phyloP scores from a whole-genome alignment of 805 yeast species.

The Candida sanyiensis region DNA sequence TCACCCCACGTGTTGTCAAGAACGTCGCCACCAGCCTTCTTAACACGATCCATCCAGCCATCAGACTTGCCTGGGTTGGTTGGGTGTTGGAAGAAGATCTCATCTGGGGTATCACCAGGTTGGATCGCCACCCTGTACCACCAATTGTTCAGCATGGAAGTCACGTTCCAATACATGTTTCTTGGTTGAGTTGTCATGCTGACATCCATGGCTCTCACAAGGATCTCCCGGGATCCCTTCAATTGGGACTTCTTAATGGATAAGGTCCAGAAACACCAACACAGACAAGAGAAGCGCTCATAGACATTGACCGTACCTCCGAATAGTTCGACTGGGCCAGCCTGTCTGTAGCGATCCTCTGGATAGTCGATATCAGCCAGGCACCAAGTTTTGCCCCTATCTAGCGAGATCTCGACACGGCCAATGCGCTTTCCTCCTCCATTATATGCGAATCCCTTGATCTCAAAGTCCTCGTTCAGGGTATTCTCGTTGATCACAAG shows the following conservation, averaged over 20 bases:
- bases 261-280: conserved; percentile 34
- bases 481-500: conserved; percentile 10
- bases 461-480: conserved; percentile 17
- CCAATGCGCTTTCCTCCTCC: conserved; percentile 33
- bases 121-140: conserved; percentile 31
- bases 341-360: conserved; percentile 29
- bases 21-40: conserved; percentile 28
- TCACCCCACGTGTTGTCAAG: conserved; percentile 31
- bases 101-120: conserved; percentile 11
- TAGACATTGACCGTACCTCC: conserved; percentile 32
- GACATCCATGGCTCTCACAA: conserved; percentile 33
- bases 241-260: conserved; percentile 21
- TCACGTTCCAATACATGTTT: conserved; percentile 34
- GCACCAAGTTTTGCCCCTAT: conserved; percentile 29
- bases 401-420: conserved; percentile 30
- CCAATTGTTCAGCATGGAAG: conserved; percentile 34
- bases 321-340: conserved; percentile 27
- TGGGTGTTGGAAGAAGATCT: conserved; percentile 27
- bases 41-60: conserved; percentile 35
- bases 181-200: conserved; percentile 32
- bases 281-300: conserved; percentile 28
- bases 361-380: conserved; percentile 29
- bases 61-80: conserved; percentile 24
- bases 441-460: conserved; percentile 32
- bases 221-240: conserved; percentile 24